phyloP scores from a whole-genome alignment of 768 basidiomycete genomes.

The Chalciporus pseudorubinellus region DNA sequence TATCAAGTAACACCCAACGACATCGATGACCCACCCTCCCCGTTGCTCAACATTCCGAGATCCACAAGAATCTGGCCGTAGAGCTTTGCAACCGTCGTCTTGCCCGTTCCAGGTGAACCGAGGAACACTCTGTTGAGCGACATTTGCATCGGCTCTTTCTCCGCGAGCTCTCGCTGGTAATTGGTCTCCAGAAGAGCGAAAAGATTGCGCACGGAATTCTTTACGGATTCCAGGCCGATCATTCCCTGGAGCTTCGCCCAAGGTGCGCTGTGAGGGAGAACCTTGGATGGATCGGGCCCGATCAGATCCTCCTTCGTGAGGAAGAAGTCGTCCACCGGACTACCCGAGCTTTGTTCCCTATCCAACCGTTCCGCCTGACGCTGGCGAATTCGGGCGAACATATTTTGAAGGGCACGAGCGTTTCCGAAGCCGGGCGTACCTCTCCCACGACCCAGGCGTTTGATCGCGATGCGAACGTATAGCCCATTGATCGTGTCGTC shows the following conservation, averaged over 20 bases:
- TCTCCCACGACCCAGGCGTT: constrained; percentile 57
- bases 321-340: constrained; percentile 48
- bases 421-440: constrained; percentile 65
- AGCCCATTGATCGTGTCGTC: constrained; percentile 55
- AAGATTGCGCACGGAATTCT: constrained; percentile 49
- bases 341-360: constrained; percentile 41
- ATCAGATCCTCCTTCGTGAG: constrained; percentile 57
- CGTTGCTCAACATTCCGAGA: constrained; percentile 61
- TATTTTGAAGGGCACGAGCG: constrained; percentile 57
- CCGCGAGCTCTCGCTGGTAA: too few relatives aligned
- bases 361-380: constrained; percentile 54
- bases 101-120: too few relatives aligned
- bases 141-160: too few relatives aligned
- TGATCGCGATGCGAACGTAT: constrained; percentile 53
- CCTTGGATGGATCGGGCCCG: constrained; percentile 61
- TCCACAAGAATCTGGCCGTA: constrained; percentile 66
- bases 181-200: constrained; percentile 52
- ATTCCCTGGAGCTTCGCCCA: constrained; percentile 54
- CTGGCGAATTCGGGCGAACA: constrained; percentile 45
- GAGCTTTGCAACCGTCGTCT: constrained; percentile 67
- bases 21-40: constrained; percentile 51
- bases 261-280: constrained; percentile 42
- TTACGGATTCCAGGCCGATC: constrained; percentile 57
- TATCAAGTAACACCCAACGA: too few relatives aligned
- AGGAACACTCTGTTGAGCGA: too few relatives aligned